Evolutionary conservation across 1,139 yeast genomes (phyloP).

Genomic region (Yamadazyma jaroonii): DNA sequence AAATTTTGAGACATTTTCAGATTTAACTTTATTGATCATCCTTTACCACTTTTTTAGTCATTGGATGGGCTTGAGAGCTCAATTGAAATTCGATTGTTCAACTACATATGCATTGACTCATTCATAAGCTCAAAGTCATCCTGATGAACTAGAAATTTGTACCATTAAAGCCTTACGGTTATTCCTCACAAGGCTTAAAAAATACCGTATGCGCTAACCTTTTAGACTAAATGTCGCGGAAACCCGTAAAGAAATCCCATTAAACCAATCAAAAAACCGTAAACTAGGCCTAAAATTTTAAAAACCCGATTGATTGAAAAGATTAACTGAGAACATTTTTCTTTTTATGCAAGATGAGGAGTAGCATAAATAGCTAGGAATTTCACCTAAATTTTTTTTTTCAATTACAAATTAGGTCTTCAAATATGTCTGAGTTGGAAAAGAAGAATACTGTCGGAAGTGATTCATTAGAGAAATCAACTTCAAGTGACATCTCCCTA

Average conservation of each 20-base stretch:
- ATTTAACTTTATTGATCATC: too few relatives aligned
- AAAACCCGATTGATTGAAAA: slow-evolving; percentile 1
- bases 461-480: slow-evolving; percentile 3
- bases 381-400: neutral
- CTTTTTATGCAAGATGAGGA: neutral
- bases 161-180: too few relatives aligned
- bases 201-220: neutral
- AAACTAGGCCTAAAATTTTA: neutral
- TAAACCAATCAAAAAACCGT: slow-evolving; percentile 2
- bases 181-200: too few relatives aligned
- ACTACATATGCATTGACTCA: too few relatives aligned
- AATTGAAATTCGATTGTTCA: too few relatives aligned
- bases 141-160: too few relatives aligned
- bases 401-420: neutral
- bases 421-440: slow-evolving; percentile 6
- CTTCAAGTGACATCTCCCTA: slow-evolving; percentile 8
- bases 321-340: slow-evolving; percentile 1
- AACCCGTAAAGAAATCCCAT: neutral
- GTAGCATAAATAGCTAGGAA: slow-evolving; percentile 1
- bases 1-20: neutral
- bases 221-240: slow-evolving; percentile 1
- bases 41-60: too few relatives aligned
- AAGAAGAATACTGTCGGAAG: slow-evolving; percentile 3
- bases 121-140: too few relatives aligned
- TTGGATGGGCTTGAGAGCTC: too few relatives aligned